phyloP scores from a whole-genome alignment of 345 rosid genomes.

The Citrus reticulata region DNA sequence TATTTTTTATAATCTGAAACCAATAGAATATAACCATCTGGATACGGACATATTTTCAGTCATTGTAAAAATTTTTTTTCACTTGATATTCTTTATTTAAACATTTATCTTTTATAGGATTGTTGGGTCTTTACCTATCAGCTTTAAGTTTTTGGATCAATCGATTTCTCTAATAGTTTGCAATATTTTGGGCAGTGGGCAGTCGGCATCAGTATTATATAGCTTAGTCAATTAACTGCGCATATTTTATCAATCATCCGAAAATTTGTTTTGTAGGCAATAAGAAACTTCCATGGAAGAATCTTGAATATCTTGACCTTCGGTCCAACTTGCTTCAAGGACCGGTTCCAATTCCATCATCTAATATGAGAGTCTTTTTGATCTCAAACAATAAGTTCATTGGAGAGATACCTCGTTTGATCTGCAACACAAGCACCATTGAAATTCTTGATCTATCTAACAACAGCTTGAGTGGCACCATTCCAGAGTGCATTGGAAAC shows the following conservation, averaged over 20 bases:
- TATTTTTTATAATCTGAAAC: too few species aligned
- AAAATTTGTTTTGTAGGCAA: neutral
- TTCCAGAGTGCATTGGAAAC: conserved; percentile 14
- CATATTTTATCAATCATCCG: neutral
- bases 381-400: conserved; percentile 4
- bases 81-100: too few species aligned
- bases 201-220: too few species aligned
- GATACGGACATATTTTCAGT: too few species aligned
- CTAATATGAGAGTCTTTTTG: neutral
- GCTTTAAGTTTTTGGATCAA: too few species aligned
- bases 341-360: neutral
- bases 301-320: neutral
- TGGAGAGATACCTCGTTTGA: conserved; percentile 6
- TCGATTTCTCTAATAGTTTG: too few species aligned
- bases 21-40: too few species aligned
- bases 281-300: neutral
- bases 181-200: too few species aligned
- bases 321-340: neutral
- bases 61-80: too few species aligned
- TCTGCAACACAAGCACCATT: conserved; percentile 10
- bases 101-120: too few species aligned
- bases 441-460: neutral
- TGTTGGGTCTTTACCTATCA: too few species aligned
- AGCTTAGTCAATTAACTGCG: neutral
- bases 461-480: conserved; percentile 26